Evolutionary conservation across 1,139 yeast species (phyloP).

Genomic region (Blastobotrys malaysiensis): DNA sequence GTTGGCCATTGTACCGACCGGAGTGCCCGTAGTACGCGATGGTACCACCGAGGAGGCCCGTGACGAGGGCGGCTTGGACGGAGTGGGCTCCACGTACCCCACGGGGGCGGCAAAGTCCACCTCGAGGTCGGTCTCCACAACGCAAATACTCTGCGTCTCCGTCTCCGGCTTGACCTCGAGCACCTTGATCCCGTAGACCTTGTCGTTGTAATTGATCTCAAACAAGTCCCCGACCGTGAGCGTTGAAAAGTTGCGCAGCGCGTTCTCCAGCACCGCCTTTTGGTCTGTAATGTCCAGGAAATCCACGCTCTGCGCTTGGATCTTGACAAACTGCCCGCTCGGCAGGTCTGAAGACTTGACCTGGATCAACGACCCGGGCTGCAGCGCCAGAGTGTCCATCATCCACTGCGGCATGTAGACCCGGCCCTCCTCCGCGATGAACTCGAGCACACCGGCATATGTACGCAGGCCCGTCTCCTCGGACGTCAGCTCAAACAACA

Average conservation of each 20-base stretch:
- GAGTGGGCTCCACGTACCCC: slow-evolving; percentile 82
- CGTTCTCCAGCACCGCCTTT: slow-evolving; percentile 92
- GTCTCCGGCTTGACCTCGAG: slow-evolving; percentile 84
- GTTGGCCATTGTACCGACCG: slow-evolving; percentile 72
- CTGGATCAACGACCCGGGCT: slow-evolving; percentile 75
- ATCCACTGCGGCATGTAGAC: slow-evolving; percentile 96
- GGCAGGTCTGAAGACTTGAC: slow-evolving; percentile 72
- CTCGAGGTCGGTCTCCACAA: slow-evolving; percentile 92
- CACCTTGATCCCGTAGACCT: slow-evolving; percentile 73
- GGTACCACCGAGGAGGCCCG: slow-evolving; percentile 22
- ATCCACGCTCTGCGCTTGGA: slow-evolving; percentile 92
- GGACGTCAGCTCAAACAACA: slow-evolving; percentile 78
- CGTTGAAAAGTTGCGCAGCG: slow-evolving; percentile 82
- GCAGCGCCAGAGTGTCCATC: slow-evolving; percentile 69
- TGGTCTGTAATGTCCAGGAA: slow-evolving; percentile 94
- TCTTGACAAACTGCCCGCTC: slow-evolving; percentile 80
- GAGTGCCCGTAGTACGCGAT: slow-evolving; percentile 19
- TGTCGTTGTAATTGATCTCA: slow-evolving; percentile 79
- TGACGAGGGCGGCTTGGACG: slow-evolving; percentile 14
- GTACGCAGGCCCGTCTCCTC: slow-evolving; percentile 57
- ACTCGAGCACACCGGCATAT: slow-evolving; percentile 93
- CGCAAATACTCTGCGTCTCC: slow-evolving; percentile 66
- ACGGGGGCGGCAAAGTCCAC: slow-evolving; percentile 99
- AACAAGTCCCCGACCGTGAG: slow-evolving; percentile 80
- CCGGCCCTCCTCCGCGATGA: slow-evolving; percentile 96